phyloP scores from a whole-genome alignment of 306 rosid genomes.

The Sechiopsis laciniata region DNA sequence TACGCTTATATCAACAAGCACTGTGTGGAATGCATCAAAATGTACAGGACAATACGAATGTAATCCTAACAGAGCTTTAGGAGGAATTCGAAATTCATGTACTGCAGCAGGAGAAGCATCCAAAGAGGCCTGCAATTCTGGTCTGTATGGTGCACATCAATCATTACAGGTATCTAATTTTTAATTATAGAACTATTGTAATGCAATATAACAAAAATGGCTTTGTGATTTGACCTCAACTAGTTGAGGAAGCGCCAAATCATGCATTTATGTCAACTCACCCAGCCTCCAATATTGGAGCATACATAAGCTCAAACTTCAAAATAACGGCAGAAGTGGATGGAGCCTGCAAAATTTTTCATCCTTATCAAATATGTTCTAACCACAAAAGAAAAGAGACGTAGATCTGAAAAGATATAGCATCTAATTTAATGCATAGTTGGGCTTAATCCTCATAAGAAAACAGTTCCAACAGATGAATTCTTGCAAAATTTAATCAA shows the following conservation, averaged over 20 bases:
- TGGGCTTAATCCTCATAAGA: background rate
- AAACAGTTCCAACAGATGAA: constrained; percentile 5
- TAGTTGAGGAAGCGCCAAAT: constrained; percentile 20
- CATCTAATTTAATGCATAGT: background rate
- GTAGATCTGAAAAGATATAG: background rate
- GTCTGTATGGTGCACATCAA: constrained; percentile 37
- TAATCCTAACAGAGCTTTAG: constrained; percentile 76
- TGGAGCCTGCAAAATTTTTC: constrained; percentile 50
- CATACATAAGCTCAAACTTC: constrained; percentile 90
- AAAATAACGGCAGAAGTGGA: constrained; percentile 59
- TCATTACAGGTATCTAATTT: constrained; percentile 33
- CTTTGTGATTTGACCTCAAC: constrained; percentile 15
- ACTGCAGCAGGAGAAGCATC: constrained; percentile 55
- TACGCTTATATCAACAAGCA: constrained; percentile 69
- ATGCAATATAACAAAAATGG: constrained; percentile 16
- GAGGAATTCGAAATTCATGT: constrained; percentile 79
- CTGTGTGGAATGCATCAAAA: constrained; percentile 76
- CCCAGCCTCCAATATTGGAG: constrained; percentile 56
- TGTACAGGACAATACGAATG: constrained; percentile 83
- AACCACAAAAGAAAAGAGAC: constrained; percentile 11
- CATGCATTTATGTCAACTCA: constrained; percentile 35
- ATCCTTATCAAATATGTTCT: constrained; percentile 22
- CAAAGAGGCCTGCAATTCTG: constrained; percentile 46
- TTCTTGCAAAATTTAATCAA: background rate
- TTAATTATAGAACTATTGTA: constrained; percentile 21